Conservation (phyloP, 2,329 filamentous ascomycete species). For the Malbranchea cinnamomea region DNA sequence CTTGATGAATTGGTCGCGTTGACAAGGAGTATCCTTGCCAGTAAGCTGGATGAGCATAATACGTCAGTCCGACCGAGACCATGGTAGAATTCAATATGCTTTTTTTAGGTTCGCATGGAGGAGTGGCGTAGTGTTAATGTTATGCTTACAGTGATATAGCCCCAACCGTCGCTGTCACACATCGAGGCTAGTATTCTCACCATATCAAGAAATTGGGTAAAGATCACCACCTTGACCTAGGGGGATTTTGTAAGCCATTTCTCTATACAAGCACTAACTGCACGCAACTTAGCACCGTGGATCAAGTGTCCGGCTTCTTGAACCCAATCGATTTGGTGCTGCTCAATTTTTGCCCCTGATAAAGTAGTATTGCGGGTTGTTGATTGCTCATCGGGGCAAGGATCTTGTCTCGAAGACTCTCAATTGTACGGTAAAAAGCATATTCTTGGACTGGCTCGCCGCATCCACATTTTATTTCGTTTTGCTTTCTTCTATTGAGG, state of each 20-base stretch:
- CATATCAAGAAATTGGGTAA: constrained; percentile 43
- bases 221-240: constrained; percentile 42
- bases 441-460: constrained; percentile 2
- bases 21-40: constrained; percentile 32
- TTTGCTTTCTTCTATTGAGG: constrained; percentile 6
- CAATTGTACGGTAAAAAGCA: constrained; percentile 1
- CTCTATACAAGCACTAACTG: constrained; percentile 20
- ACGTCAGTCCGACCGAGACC: too few species aligned
- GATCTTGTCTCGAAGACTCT: too few species aligned
- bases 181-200: constrained; percentile 36
- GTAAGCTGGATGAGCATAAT: constrained; percentile 23
- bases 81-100: too few species aligned
- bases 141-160: constrained; percentile 23
- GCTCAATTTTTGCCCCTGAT: too few species aligned
- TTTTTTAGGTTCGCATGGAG: neutral
- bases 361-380: too few species aligned
- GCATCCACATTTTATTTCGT: constrained; percentile 16
- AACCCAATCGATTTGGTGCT: too few species aligned
- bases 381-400: too few species aligned
- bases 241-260: constrained; percentile 30
- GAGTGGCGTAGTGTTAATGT: neutral
- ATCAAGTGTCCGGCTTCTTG: constrained; percentile 13
- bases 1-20: constrained; percentile 32
- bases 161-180: constrained; percentile 37
- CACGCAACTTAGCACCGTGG: constrained; percentile 26